Conservation (phyloP, 2,329 filamentous ascomycete species). For the Trichoderma cornu-damae region DNA sequence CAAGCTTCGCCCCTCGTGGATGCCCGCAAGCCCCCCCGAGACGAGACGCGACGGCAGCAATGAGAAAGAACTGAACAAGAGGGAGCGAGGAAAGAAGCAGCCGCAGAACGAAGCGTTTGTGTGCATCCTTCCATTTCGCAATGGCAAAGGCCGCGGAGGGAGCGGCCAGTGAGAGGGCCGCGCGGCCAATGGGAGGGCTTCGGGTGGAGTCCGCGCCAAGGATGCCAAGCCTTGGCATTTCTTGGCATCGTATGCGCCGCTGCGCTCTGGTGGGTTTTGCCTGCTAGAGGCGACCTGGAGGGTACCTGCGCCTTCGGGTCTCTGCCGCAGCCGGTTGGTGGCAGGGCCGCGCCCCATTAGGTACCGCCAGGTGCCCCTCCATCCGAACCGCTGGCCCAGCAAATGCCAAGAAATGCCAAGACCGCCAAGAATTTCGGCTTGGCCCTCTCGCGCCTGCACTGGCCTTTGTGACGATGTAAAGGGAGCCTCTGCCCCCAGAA, state of each 20-base stretch:
- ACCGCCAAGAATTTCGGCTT: conserved; percentile 35
- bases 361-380: conserved; percentile 11
- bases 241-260: conserved; percentile 34
- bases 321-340: not conserved
- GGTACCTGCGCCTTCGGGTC: not conserved
- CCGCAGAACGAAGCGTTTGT: too few species aligned
- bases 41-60: too few species aligned
- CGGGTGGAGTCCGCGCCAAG: conserved; percentile 35
- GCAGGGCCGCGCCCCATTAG: too few species aligned
- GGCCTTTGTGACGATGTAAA: conserved; percentile 34
- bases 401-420: conserved; percentile 28
- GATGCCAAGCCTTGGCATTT: conserved; percentile 36
- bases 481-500: conserved; percentile 27
- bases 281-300: not conserved
- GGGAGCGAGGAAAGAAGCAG: not conserved
- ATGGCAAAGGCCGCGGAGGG: conserved; percentile 1
- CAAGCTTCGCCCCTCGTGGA: too few species aligned
- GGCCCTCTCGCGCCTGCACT: conserved; percentile 34
- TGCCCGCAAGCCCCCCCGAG: too few species aligned
- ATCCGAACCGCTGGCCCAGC: conserved; percentile 19
- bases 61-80: too few species aligned
- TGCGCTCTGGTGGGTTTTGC: conserved; percentile 15
- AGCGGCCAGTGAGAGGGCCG: conserved; percentile 2
- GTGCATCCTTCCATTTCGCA: too few species aligned
- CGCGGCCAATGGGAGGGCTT: conserved; percentile 30